Evolutionary conservation across 192 early-diverging fungal genomes (phyloP), one percentile per base, ranked within the genome.

Genomic region (Dissophora ornata): DNA sequence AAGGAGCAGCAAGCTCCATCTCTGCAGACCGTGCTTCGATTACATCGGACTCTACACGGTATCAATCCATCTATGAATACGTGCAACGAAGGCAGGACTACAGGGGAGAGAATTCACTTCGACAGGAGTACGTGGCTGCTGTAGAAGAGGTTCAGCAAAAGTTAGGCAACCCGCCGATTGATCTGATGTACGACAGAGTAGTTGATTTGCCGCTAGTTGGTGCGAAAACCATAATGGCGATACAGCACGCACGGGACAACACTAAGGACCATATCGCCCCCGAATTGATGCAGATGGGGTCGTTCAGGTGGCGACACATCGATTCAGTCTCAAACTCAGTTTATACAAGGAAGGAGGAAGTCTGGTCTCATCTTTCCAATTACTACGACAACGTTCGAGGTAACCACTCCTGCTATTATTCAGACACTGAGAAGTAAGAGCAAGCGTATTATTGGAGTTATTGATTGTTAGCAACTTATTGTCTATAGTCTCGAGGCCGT

Each of bases 141-240:
- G 59, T 62, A 0, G 64, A 66, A 15, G 57, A 60, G 11, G 13
- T 77, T 15, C 73, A 77, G 44, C 57, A 29, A 11, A 60, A 59
- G 42, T 32, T 77, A 3, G 73, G 73, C 0, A 67, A 60, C 36
- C 51, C 73, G 16, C 65, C 73, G 0, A 77, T 77, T n/a, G 58
- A 77, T 13, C 38, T 77, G 18, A n/a, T 85, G n/a, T 74, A 80
- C 48, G 81, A 85, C 30, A 70, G 69, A 36, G 81, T 85, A 0
- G 59, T 85, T 3, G 62, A 71, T 28, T 49, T 85, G 33, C 56
- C 63, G 2, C 55, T 69, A 1, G 58, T 64, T 21, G 69, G 69
- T 12, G 74, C 80, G 33, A 85, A 85, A 52, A 71, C 66, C 36
- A 55, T 85, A 8, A 69, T 85, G 52, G 75, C 83, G 1, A 59